Base-by-base conservation (phyloP, 805 yeast species). In the Spathaspora passalidarum region DNA sequence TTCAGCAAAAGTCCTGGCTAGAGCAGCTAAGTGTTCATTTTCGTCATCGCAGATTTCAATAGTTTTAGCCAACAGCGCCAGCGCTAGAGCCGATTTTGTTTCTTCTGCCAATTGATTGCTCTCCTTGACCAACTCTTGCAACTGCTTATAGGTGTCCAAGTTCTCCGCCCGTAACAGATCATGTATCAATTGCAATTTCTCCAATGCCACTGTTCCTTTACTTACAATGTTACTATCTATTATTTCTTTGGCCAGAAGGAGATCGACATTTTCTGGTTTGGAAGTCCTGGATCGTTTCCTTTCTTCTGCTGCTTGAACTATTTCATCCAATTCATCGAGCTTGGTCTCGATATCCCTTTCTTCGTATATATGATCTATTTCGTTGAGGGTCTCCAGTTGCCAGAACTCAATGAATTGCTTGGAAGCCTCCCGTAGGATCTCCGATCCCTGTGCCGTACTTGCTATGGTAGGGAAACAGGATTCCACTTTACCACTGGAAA, bases 391-490 rank as follows among this genome's bases (percentile, higher is more conserved):
- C n/a, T 75, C 68, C 22, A 66, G 62, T 35, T 67, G 68, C 80
- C 84, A 81, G 50, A 75, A 79, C 35, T 69, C 66, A 14, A 72
- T 65, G 10, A 82, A 75, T 52, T 81, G 86, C 17, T 66, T 62
- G 40, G 80, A 66, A 6, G 83, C 82, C 20, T 72, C 69, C 17
- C 69, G 68, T 9, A 81, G 60, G 3, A 73, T 58, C 19, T 64
- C 64, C 3, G 65, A 60, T 2, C 83, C 84, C 19, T 68, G 72
- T n/a, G 63, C 66, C 13, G 73, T 61, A n/a, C 56, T 45, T 2
- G 82, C 71, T 37, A 80, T 69, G 5, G 64, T 60, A 2, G 87
- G 87, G 56, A 78, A 82, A 56, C 86, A 81, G 17, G 73, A 56
- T 42, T 68, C 62, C 19, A 82, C 58, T 49, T 78, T 78, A 11